Evolutionary conservation across 192 early-diverging fungal genomes (phyloP), one percentile per base, ranked within the genome.

Genomic region (Backusella westeae): DNA sequence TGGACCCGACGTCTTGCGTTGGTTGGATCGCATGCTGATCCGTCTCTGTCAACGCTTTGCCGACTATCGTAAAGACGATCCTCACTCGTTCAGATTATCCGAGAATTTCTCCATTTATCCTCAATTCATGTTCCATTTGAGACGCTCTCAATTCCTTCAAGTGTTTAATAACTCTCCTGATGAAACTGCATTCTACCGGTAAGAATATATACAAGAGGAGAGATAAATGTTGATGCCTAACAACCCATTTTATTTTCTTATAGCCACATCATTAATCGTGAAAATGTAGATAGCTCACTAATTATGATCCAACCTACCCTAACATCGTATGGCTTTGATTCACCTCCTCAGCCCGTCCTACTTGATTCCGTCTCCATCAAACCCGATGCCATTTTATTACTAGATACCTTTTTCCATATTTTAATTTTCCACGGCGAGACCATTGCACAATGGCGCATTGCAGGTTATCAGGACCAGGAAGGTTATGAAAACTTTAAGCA

Each of bases 251-350:
- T 52, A 7, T 39, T 39, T 3, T 39, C 38, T 70, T 53, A 77
- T 85, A 94, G 96, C 17, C 97, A 99, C 81, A 92, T 96, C 23
- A 80, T 99, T 77, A 97, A 95, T 85, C 91, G 91, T 38, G 98
- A 99, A 84, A 95, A 99, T 89, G 93, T 94, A 41, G 96, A 95
- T 86, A 96, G 96, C 82, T 97, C 98, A 36, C 85, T 99, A 59
- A 96, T 98, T 59, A 99, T 99, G 98, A 99, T 99, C 75, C 97
- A 99, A 83, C 98, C 98, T 5, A 96, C 97, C 14, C 83, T 99
- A 75, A 97, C 94, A 89, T 93, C 94, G 36, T 98, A 96, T 83
- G 88, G 87, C 7, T 93, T 99, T 74, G 93, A 97, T 42, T 90
- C 87, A 7, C 87, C 92, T 42, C 93, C 97, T 23, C 89, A 93